These are phyloP conservation scores for Geotrichum klebahnii DNA, from an alignment of 1,139 yeast species.

Conservation along the genomic window DNA sequence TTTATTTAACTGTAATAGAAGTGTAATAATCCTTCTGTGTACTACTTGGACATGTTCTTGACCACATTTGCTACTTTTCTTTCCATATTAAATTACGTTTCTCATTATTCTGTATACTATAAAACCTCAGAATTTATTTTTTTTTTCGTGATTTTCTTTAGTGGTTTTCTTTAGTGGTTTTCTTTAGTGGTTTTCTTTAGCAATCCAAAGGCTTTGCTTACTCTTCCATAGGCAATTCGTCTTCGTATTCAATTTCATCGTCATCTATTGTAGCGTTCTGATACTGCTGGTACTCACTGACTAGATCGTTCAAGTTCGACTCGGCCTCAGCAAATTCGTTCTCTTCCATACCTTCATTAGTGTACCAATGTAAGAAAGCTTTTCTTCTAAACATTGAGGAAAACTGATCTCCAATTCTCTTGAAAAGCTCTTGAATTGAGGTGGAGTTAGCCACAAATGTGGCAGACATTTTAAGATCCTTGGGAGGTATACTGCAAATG, in stretches of 20 bases:
- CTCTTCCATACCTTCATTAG: constrained; percentile 93
- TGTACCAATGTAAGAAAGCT: constrained; percentile 95
- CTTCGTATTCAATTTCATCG: constrained; percentile 33
- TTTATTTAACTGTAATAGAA: background rate
- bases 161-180: background rate
- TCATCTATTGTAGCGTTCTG: constrained; percentile 76
- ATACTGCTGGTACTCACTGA: constrained; percentile 87
- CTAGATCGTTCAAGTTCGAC: constrained; percentile 78
- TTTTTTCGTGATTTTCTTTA: too few species aligned
- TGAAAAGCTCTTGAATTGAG: constrained; percentile 83
- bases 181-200: background rate
- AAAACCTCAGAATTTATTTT: too few species aligned
- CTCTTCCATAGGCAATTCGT: constrained; percentile 30
- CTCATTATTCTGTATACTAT: background rate
- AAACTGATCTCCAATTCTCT: constrained; percentile 86
- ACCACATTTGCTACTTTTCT: background rate
- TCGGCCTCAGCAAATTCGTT: constrained; percentile 89
- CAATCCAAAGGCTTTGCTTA: constrained; percentile 15
- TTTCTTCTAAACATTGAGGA: constrained; percentile 88
- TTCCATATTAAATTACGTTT: background rate
- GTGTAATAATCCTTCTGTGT: too few species aligned
- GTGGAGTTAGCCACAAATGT: constrained; percentile 91
- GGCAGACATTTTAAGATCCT: constrained; percentile 80
- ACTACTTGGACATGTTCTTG: too few species aligned
- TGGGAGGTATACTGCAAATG: constrained; percentile 85